Percentiles rank a stretch among this genome's conserved stretches.
Evolutionary conservation across 495 filamentous ascomycete genomes (phyloP).

Genomic region (Acidiella bohemica): DNA sequence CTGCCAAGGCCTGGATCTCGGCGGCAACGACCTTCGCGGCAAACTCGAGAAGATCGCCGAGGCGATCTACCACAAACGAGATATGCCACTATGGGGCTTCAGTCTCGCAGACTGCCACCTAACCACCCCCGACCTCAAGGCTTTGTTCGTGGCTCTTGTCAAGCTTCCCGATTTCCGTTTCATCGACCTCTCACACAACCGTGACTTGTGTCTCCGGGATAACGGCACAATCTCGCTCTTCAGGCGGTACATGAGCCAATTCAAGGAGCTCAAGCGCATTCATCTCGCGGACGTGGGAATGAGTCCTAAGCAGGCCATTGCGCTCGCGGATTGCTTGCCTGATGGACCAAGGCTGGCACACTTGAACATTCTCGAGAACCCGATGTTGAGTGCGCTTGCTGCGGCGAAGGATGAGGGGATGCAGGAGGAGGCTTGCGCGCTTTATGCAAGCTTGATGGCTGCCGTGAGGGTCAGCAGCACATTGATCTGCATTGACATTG

Average conservation of each 20-base stretch:
- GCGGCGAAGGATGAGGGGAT: conserved; percentile 47
- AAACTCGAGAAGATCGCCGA: conserved; percentile 54
- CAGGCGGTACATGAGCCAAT: conserved; percentile 69
- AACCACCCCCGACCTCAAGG: conserved; percentile 52
- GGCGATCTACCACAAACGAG: conserved; percentile 45
- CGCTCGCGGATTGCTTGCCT: conserved; percentile 75
- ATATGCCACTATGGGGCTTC: conserved; percentile 53
- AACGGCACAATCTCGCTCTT: conserved; percentile 56
- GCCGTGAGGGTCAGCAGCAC: conserved; percentile 72
- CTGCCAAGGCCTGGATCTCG: conserved; percentile 86
- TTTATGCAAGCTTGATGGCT: conserved; percentile 84
- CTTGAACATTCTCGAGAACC: conserved; percentile 77
- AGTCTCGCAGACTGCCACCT: conserved; percentile 82
- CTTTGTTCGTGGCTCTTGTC: conserved; percentile 60
- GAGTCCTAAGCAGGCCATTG: conserved; percentile 73
- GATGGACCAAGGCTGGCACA: conserved; percentile 75
- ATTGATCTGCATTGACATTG: conserved; percentile 82
- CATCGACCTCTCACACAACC: conserved; percentile 84
- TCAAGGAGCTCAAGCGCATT: conserved; percentile 68
- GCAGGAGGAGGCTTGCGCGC: conserved; percentile 84
- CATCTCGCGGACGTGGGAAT: conserved; percentile 82
- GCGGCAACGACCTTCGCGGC: conserved; percentile 70
- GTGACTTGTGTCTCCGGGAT: conserved; percentile 50
- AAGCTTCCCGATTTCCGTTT: conserved; percentile 67
- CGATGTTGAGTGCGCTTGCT: conserved; percentile 51